Evolutionary conservation across 371 early-diverging fungal species (phyloP), one percentile per base, ranked within the genome.

Genomic region (Mucor indicus): DNA sequence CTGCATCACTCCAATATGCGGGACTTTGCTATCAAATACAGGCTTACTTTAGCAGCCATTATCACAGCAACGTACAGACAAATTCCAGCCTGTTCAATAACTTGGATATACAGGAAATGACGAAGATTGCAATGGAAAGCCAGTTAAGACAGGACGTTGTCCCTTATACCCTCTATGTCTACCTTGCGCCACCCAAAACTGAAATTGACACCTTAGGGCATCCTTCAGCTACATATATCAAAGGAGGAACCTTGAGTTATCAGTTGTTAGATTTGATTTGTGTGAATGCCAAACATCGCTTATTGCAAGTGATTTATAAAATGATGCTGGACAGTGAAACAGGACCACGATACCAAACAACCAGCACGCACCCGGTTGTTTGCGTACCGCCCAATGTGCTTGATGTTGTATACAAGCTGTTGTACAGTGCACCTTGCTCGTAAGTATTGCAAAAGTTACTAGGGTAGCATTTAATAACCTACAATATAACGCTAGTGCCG

Each of bases 341-440:
- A 9, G 87, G 86, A 13, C 81, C 82, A 29, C 75, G 81, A 46
- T 82, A 84, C 51, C 83, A 81, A 44, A 65, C 75, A 1, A 67
- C 78, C 31, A 67, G 69, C 6, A 32, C 58, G 0, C 43, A 51
- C 10, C 44, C 55, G 21, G 55, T 70, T 27, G 79, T 78, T 2
- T 89, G 88, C 35, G 87, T 89, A 21, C 85, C 91, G 17, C 91
- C 91, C 10, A 78, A 84, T 53, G 83, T 86, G 1, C 54, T 90
- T 4, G 91, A 91, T 53, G 83, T 83, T 8, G 84, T 89, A 20
- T 90, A 85, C 59, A 87, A 85, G 47, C 54, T 90, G 27, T 60
- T 90, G 9, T 86, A 87, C 51, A 86, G 81, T 48, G 84, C 91
- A 29, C 91, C 90, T 22, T 87, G 86, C 59, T 83, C 90, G 67